Percentiles rank a stretch among this genome's conserved stretches.
Evolutionary conservation across 2,329 filamentous ascomycete species (phyloP).

Genomic region (Hortaea werneckii): DNA sequence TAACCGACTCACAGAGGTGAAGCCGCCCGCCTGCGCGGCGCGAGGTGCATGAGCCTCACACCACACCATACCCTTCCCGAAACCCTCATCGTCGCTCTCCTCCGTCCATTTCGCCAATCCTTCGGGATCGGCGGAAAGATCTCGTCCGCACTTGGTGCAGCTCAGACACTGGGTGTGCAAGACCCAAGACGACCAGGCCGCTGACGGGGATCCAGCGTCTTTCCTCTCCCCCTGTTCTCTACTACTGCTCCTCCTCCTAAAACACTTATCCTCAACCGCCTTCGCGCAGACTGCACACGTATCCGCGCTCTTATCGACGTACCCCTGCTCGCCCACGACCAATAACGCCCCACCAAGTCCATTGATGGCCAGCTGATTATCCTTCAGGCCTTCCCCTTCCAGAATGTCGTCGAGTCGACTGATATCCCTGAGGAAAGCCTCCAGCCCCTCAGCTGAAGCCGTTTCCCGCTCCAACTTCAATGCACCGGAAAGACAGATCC

Average conservation of each 20-base stretch:
- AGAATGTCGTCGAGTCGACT: slow-evolving; percentile 71
- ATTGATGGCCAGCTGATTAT: slow-evolving; percentile 20
- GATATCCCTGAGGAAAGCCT: slow-evolving; percentile 74
- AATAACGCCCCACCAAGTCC: neutral
- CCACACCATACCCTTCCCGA: slow-evolving; percentile 56
- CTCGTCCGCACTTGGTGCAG: slow-evolving; percentile 60
- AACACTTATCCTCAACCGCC: slow-evolving; percentile 90
- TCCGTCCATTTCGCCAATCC: slow-evolving; percentile 59
- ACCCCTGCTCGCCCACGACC: slow-evolving; percentile 30
- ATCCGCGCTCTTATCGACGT: slow-evolving; percentile 47
- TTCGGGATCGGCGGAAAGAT: slow-evolving; percentile 58
- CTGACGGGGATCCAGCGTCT: no score
- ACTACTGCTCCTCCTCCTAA: slow-evolving; percentile 54
- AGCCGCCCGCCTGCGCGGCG: slow-evolving; percentile 48
- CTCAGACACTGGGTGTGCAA: slow-evolving; percentile 75
- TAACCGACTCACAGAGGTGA: slow-evolving; percentile 71
- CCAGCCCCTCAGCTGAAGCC: slow-evolving; percentile 61
- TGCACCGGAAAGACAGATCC: slow-evolving; percentile 90
- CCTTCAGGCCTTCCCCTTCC: slow-evolving; percentile 52
- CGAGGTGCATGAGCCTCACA: slow-evolving; percentile 45
- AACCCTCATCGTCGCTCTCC: slow-evolving; percentile 56
- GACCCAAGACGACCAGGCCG: slow-evolving; percentile 30
- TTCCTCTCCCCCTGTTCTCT: no score
- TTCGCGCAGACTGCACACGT: slow-evolving; percentile 73
- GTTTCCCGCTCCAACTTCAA: slow-evolving; percentile 83